Evolutionary conservation across 495 filamentous ascomycete genomes (phyloP), one percentile per base, ranked within the genome.

Genomic region (Massariosphaeria phaeospora): DNA sequence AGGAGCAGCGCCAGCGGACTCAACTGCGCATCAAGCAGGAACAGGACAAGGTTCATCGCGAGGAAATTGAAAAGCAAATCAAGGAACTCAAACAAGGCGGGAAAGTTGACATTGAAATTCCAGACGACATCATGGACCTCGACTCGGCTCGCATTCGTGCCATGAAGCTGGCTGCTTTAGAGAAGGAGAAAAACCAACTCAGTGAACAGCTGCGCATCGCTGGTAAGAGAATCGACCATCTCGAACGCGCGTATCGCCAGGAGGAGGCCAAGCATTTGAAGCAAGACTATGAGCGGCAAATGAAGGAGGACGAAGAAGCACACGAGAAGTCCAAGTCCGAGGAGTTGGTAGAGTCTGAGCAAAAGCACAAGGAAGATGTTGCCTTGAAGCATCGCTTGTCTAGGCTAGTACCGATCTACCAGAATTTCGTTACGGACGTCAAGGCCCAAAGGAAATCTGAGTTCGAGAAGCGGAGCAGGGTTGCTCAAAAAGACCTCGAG

Each of bases 111-210:
- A 73, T 85, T 44, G 83, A 78, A 52, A 55, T 63, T 44, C 77
- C 81, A 52, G 79, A 95, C 38, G 88, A 95, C 63, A 70, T 89
- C 36, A 83, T 88, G 55, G 90, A 90, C 50, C 80, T 96, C 35
- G 93, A 97, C 69, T 85, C 81, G 67, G 86, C 86, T 68, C 85
- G 84, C 59, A 84, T 98, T 59, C 89, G 93, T 68, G 84, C 86
- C 50, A 85, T 98, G 73, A 96, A 96, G 76, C 81, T 98, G 35
- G 85, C 88, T 35, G 90, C 95, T 68, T 81, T 98, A 13, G 93
- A 97, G 72, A 89, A 91, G 54, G 94, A 98, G 76, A 98, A 97
- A 82, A 94, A 91, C 65, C 90, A 81, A 63, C 82, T 96, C 60
- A 82, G 84, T 38, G 91, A 96, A 70, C 89, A 86, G 65, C 77